Evolutionary conservation across 768 basidiomycete genomes (phyloP).

Genomic region (Pulveroboletus sp.): DNA sequence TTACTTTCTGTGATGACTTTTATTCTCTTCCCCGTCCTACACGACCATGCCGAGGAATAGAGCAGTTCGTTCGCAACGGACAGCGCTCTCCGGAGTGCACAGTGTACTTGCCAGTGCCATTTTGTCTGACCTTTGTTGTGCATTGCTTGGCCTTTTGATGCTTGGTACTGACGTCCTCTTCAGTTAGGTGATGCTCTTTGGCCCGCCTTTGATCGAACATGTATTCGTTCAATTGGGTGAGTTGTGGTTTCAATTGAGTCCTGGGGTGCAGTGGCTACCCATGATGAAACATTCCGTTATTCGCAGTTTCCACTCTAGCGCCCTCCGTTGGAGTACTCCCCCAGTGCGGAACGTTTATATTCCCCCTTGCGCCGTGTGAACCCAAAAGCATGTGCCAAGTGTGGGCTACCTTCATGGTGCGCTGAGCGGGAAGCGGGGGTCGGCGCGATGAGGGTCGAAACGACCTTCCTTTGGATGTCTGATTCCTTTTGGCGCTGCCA

Average conservation of each 20-base stretch:
- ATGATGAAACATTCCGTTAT: constrained; percentile 68
- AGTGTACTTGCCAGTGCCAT: constrained; percentile 90
- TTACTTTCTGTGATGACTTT: constrained; percentile 53
- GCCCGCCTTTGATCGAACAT: neutral
- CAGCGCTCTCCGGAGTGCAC: constrained; percentile 56
- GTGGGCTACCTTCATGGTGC: constrained; percentile 67
- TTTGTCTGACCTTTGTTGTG: constrained; percentile 60
- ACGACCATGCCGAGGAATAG: constrained; percentile 87
- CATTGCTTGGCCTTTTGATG: neutral
- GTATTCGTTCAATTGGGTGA: constrained; percentile 16
- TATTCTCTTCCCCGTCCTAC: constrained; percentile 91
- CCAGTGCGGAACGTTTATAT: constrained; percentile 65
- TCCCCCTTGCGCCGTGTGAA: constrained; percentile 69
- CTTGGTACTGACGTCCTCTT: constrained; percentile 13
- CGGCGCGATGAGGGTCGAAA: constrained; percentile 63
- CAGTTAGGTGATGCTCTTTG: neutral
- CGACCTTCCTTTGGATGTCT: constrained; percentile 92
- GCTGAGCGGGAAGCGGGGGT: constrained; percentile 76
- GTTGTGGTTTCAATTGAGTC: constrained; percentile 10
- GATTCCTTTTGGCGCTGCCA: constrained; percentile 41
- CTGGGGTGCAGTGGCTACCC: constrained; percentile 21
- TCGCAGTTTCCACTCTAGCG: constrained; percentile 87
- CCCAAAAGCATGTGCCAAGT: constrained; percentile 59
- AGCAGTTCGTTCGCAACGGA: constrained; percentile 78
- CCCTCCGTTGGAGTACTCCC: constrained; percentile 72